phyloP scores from a whole-genome alignment of 2,329 filamentous ascomycete species.

The Phyllosticta citrichinensis region DNA sequence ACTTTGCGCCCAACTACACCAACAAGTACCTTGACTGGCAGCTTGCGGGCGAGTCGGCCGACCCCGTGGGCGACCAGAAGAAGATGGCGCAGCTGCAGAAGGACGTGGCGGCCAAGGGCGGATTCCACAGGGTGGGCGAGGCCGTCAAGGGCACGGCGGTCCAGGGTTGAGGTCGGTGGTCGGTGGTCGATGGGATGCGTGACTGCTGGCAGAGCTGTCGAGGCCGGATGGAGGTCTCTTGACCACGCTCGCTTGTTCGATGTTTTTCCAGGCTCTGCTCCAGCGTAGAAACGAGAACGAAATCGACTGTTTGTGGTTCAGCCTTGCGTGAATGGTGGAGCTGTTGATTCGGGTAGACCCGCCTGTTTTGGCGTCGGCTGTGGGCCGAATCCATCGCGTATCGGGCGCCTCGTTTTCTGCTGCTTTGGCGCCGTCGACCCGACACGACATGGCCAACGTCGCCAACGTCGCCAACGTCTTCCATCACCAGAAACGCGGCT shows the following conservation, averaged over 20 bases:
- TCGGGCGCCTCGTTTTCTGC: not conserved
- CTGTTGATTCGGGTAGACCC: not conserved
- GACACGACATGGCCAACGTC: too few relatives aligned
- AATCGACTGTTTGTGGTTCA: not conserved
- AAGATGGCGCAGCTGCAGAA: constrained; percentile 60
- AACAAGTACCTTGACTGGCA: constrained; percentile 60
- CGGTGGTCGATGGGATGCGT: too few relatives aligned
- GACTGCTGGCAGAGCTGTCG: not conserved
- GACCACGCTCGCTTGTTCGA: not conserved
- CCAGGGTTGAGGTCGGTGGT: not conserved
- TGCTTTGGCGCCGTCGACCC: not conserved
- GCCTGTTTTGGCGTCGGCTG: not conserved
- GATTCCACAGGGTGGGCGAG: constrained; percentile 45
- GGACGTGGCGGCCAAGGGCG: constrained; percentile 53
- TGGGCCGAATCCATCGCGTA: not conserved
- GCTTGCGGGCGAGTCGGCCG: constrained; percentile 52
- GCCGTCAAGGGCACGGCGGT: not conserved
- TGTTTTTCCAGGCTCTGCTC: not conserved
- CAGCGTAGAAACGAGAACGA: not conserved
- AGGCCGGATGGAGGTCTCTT: not conserved
- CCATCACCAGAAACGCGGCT: too few relatives aligned
- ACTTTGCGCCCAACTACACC: constrained; percentile 64
- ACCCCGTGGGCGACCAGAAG: constrained; percentile 66
- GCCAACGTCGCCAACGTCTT: not conserved
- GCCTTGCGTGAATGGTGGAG: not conserved